Conservation (phyloP, 2,329 filamentous ascomycete genomes). For the Cytospora piceicola region DNA sequence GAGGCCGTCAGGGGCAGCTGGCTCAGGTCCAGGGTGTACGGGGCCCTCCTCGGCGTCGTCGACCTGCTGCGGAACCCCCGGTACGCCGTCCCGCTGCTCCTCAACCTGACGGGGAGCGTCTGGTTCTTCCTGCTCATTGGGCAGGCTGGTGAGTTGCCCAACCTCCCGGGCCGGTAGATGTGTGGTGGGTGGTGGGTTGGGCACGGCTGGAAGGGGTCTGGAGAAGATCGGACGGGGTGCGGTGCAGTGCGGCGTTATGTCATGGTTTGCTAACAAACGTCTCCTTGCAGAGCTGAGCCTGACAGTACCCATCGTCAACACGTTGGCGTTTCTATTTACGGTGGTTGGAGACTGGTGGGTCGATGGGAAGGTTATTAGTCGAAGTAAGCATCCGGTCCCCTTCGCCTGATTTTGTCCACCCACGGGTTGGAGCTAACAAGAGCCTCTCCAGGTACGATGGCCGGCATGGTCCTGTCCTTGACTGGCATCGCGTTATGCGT, state of each 20-base stretch:
- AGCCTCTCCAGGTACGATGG: slow-evolving; percentile 70
- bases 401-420: not conserved
- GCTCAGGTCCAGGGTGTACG: slow-evolving; percentile 65
- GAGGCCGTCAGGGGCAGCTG: slow-evolving; percentile 59
- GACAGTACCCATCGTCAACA: slow-evolving; percentile 94
- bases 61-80: slow-evolving; percentile 80
- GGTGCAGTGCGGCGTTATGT: not conserved
- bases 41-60: slow-evolving; percentile 72
- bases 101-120: slow-evolving; percentile 90
- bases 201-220: not conserved
- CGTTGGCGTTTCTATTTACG: slow-evolving; percentile 92
- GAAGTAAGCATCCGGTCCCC: slow-evolving; percentile 60
- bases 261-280: slow-evolving; percentile 5
- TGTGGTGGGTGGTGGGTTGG: not conserved
- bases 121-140: slow-evolving; percentile 98
- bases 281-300: slow-evolving; percentile 74
- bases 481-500: slow-evolving; percentile 84
- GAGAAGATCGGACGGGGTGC: not conserved
- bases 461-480: slow-evolving; percentile 80
- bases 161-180: not conserved
- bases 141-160: slow-evolving; percentile 56
- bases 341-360: slow-evolving; percentile 95
- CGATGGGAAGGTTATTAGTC: slow-evolving; percentile 85
- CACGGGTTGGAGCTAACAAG: not conserved
- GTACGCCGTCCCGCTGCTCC: slow-evolving; percentile 81